Conservation (phyloP, 768 basidiomycete species). For the Xerocomellus chrysenteron region DNA sequence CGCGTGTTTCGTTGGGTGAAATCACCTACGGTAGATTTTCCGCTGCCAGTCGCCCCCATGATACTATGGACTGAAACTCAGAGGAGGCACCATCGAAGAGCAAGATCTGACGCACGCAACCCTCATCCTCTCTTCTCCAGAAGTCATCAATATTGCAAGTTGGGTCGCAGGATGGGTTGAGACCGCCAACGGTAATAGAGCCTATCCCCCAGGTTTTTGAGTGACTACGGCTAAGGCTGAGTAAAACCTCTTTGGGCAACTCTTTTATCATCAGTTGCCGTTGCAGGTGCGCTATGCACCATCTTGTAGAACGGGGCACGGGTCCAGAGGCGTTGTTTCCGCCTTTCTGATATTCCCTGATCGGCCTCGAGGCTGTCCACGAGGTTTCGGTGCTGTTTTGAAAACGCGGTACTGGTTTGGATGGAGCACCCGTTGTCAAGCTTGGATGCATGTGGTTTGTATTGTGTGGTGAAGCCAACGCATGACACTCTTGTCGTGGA, state of each 20-base stretch:
- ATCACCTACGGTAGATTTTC: slow-evolving; percentile 23
- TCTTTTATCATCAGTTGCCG: slow-evolving; percentile 1
- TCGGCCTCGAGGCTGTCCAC: slow-evolving; percentile 11
- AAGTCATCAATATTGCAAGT: slow-evolving; percentile 7
- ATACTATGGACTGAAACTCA: slow-evolving; percentile 13
- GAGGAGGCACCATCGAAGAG: background rate
- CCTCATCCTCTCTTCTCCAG: slow-evolving; percentile 11
- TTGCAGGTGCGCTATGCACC: background rate
- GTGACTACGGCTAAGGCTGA: background rate
- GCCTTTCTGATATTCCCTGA: background rate
- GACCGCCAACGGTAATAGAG: background rate
- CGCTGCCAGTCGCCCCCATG: slow-evolving; percentile 27
- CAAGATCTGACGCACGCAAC: slow-evolving; percentile 16
- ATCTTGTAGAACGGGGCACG: background rate
- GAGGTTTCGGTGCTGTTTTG: slow-evolving; percentile 6
- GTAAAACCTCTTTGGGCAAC: background rate
- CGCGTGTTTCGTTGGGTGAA: background rate
- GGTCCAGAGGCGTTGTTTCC: background rate
- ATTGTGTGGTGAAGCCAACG: background rate
- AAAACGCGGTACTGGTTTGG: background rate
- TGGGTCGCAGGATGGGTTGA: background rate
- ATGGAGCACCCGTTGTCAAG: background rate
- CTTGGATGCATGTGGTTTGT: background rate
- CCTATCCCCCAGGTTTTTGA: background rate
- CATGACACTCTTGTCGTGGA: background rate